Percentiles rank a stretch among this genome's conserved stretches.
These are phyloP conservation scores for Seiridium cupressi DNA, from an alignment of 2,329 filamentous ascomycete species.

Conservation along the genomic window DNA sequence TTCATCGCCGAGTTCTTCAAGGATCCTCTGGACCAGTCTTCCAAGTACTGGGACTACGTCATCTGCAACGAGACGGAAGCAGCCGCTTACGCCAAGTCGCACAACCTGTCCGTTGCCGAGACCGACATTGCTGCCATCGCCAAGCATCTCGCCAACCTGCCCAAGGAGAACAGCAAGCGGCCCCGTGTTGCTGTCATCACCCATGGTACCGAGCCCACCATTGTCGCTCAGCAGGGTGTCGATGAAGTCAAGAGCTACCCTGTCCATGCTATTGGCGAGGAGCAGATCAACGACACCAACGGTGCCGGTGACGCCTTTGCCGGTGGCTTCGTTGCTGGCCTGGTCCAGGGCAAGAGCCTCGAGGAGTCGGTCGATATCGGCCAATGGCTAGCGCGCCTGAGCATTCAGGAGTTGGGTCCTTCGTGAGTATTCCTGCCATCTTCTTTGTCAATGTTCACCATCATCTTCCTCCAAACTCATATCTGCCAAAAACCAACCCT, in stretches of 20 bases:
- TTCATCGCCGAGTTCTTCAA: conserved; percentile 99
- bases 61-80: conserved; percentile 98
- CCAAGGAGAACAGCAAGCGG: conserved; percentile 86
- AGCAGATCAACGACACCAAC: conserved; percentile 91
- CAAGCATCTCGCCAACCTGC: conserved; percentile 78
- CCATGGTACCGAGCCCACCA: conserved; percentile 87
- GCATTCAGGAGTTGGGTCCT: conserved; percentile 92
- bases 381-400: conserved; percentile 92
- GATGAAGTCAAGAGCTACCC: conserved; percentile 72
- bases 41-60: conserved; percentile 92
- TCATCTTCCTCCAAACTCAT: neutral
- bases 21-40: conserved; percentile 80
- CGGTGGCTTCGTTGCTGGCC: conserved; percentile 86
- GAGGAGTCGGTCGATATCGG: conserved; percentile 83
- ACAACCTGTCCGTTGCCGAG: conserved; percentile 61
- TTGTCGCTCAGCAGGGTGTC: conserved; percentile 75
- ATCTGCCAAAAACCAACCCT: conserved; percentile 11
- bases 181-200: conserved; percentile 89
- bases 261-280: conserved; percentile 74
- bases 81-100: conserved; percentile 79
- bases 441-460: neutral
- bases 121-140: conserved; percentile 83
- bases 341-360: conserved; percentile 80
- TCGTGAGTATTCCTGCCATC: conserved; percentile 62
- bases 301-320: conserved; percentile 97